A percentile compares a stretch with the other conserved stretches of the same genome.
These are phyloP conservation scores for Metschnikowia gruessii DNA, from an alignment of 805 yeast genomes.

Conservation along the genomic window DNA sequence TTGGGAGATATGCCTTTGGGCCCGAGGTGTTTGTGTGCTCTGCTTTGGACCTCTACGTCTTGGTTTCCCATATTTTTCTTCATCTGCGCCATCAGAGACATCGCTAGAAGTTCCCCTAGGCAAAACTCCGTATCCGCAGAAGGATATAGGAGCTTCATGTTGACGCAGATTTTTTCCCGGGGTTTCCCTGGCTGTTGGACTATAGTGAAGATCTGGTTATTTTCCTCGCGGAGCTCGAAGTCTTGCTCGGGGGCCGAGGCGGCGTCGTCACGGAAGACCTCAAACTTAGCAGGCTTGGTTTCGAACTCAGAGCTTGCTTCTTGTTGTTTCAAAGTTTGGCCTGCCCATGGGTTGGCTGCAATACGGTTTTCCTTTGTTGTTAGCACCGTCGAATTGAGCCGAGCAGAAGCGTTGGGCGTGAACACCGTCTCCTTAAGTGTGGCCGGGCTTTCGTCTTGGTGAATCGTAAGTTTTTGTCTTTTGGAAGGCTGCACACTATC, in stretches of 20 bases:
- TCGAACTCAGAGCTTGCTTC: conserved; percentile 29
- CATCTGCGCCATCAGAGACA: neutral
- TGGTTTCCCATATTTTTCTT: neutral
- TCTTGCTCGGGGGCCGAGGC: conserved; percentile 3
- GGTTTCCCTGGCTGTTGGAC: conserved; percentile 56
- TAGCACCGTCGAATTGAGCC: conserved; percentile 42
- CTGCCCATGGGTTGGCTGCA: conserved; percentile 58
- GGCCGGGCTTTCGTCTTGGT: conserved; percentile 16
- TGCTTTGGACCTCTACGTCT: no score
- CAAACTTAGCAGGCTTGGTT: conserved; percentile 28
- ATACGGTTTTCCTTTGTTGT: conserved; percentile 64
- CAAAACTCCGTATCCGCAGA: conserved; percentile 50
- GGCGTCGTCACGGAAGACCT: conserved; percentile 17
- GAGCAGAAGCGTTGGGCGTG: conserved; percentile 30
- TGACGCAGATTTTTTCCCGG: conserved; percentile 57
- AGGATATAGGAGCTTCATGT: conserved; percentile 56
- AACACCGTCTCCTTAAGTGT: conserved; percentile 21
- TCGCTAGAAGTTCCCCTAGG: conserved; percentile 58
- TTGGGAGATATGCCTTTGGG: no score
- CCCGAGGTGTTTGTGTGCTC: no score
- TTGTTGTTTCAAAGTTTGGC: conserved; percentile 55
- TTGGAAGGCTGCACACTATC: conserved; percentile 13
- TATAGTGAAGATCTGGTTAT: conserved; percentile 45
- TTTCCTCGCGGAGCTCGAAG: conserved; percentile 12
- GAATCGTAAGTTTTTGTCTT: conserved; percentile 39